A percentile compares a stretch with the other conserved stretches of the same genome.
Evolutionary conservation across 2,329 filamentous ascomycete species (phyloP).

Genomic region (Beauveria scarabaeidicola): DNA sequence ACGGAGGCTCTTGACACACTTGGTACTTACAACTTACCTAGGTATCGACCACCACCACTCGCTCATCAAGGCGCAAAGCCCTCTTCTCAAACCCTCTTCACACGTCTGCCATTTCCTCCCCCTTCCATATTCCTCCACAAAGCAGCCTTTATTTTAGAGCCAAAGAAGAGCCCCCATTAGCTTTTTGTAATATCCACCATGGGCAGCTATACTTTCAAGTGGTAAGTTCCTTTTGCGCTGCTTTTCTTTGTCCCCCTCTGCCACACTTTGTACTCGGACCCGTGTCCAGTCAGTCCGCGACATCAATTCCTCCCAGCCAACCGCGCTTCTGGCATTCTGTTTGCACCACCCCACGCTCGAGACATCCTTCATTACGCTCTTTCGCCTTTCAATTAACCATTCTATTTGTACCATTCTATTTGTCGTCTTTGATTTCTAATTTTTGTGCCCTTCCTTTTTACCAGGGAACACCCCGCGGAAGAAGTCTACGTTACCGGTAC

Average conservation of each 20-base stretch:
- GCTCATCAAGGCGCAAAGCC: background rate
- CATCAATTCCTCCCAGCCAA: conserved; percentile 1
- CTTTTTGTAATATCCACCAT: conserved; percentile 32
- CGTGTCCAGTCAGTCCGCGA: conserved; percentile 2
- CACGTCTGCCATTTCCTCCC: conserved; percentile 2
- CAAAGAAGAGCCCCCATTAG: conserved; percentile 11
- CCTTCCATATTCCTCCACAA: conserved; percentile 10
- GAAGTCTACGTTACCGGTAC: conserved; percentile 93
- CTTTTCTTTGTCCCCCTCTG: background rate
- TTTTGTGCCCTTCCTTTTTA: background rate
- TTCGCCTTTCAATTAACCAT: background rate
- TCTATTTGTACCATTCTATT: background rate
- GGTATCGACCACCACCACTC: background rate
- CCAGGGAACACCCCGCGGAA: conserved; percentile 72
- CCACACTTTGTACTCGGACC: background rate
- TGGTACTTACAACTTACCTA: background rate
- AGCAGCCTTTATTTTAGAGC: background rate
- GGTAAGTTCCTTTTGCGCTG: conserved; percentile 38
- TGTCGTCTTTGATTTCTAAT: background rate
- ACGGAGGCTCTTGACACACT: background rate
- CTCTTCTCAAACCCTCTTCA: conserved; percentile 10
- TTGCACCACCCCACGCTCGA: background rate
- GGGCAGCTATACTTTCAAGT: conserved; percentile 63
- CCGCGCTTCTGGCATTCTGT: conserved; percentile 3
- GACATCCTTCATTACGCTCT: background rate